Percentiles rank a stretch among this genome's conserved stretches.
Evolutionary conservation across 305 asterid genomes (phyloP).

Genomic region (Coffea humblotiana): DNA sequence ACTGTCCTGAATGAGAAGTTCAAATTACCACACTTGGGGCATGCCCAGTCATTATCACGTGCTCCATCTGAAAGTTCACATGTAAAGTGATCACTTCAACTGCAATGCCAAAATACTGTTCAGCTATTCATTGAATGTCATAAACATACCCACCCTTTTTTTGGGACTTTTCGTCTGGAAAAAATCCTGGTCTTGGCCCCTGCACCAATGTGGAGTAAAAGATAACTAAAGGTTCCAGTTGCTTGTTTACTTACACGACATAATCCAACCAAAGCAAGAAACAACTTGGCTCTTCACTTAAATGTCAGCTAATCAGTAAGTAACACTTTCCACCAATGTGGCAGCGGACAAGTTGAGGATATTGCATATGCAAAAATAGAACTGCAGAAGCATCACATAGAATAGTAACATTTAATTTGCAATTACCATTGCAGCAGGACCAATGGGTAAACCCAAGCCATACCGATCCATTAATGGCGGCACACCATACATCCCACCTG

Average conservation of each 20-base stretch:
- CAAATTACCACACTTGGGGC: slow-evolving; percentile 91
- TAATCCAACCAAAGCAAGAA: neutral
- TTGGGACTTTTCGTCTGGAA: slow-evolving; percentile 57
- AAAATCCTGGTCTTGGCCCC: slow-evolving; percentile 77
- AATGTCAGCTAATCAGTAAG: neutral
- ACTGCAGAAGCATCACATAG: neutral
- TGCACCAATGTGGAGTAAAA: slow-evolving; percentile 25
- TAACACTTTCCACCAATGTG: neutral
- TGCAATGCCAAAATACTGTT: slow-evolving; percentile 17
- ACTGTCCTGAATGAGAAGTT: slow-evolving; percentile 74
- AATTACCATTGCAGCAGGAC: slow-evolving; percentile 64
- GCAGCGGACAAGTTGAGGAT: neutral
- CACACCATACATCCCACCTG: slow-evolving; percentile 82
- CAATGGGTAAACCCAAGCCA: slow-evolving; percentile 65
- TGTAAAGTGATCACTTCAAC: neutral
- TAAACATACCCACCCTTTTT: slow-evolving; percentile 49
- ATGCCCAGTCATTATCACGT: slow-evolving; percentile 86
- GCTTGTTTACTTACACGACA: neutral
- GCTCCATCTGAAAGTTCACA: slow-evolving; percentile 57
- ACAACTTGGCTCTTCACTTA: neutral
- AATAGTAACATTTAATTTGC: neutral
- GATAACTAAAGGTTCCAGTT: neutral
- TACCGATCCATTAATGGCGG: slow-evolving; percentile 79
- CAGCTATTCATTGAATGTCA: slow-evolving; percentile 4
- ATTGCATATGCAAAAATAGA: neutral